Base-by-base conservation (phyloP, 495 filamentous ascomycete species). In the Amorphotheca resinae region DNA sequence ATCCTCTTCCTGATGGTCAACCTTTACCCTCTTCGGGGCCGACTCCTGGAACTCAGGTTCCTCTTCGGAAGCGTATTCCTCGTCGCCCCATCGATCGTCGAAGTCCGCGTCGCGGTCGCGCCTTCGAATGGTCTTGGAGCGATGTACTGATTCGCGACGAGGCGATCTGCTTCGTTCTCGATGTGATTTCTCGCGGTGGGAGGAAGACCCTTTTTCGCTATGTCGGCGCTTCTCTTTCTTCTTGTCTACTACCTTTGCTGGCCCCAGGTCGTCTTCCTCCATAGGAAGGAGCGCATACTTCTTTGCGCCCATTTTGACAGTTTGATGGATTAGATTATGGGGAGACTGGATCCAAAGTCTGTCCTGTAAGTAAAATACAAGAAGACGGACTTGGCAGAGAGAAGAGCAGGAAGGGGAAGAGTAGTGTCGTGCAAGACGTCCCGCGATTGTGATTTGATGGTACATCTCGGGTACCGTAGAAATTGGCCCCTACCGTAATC, bases 241-340 rank as follows among this genome's bases (percentile, higher is more conserved):
- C 42, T 53, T 52, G 11, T 67, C 39, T 56, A 72, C 69, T 23
- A 69, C 64, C 46, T 66, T 69, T 12, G 60, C 54, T 0, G 77
- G 72, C 3, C 67, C 72, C 30, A 76, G 53, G 9, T 73, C 66
- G 4, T 81, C 81, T 22, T 85, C 83, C 35, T 80, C 82, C 86
- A 93, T 93, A 9, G 86, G 80, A 30, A 93, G 66, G 17, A 93
- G 69, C 8, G 77, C 72, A 59, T 93, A 93, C 52, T 76, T 81
- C 61, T 87, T 91, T 38, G 62, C 57, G 15, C 59, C 62, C 67
- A 72, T 72, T 21, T 17, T 21, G 18, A 8, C 34, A 3, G 31
- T 15, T 33, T 33, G 4, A 33, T 30, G 25, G 25, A 30, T 12
- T 6, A 33, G 31, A n/a, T 33, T 11, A 15, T 33, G 31, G 12